phyloP scores from a whole-genome alignment of 148 eudicot genomes.

The Vaccinium darrowii region DNA sequence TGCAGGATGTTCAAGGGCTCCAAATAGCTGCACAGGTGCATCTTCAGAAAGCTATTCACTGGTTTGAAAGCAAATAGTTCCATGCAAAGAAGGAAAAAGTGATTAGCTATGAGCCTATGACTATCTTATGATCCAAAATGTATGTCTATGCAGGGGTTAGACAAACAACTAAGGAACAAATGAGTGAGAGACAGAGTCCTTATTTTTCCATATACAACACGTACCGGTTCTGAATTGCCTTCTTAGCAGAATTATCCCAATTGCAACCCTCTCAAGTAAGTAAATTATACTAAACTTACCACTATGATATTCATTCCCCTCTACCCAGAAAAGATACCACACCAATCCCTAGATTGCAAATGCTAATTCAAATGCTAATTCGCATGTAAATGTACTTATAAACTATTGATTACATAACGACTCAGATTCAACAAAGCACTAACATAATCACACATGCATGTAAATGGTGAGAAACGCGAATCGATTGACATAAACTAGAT shows the following conservation, averaged over 20 bases:
- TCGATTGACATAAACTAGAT: background rate
- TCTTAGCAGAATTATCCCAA: background rate
- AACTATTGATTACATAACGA: background rate
- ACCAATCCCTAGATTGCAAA: background rate
- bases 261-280: background rate
- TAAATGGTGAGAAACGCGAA: background rate
- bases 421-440: background rate
- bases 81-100: no score
- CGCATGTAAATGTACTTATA: background rate
- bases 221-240: background rate
- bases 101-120: no score
- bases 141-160: background rate
- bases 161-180: background rate
- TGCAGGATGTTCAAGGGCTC: no score
- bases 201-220: background rate
- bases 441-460: background rate
- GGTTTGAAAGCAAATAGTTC: no score
- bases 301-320: background rate
- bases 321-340: background rate
- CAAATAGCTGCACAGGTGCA: no score
- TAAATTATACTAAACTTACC: background rate
- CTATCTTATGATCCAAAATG: background rate
- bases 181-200: background rate
- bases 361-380: constrained; percentile 2
- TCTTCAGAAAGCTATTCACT: no score